Evolutionary conservation across 352 stramenopile genomes (phyloP), one percentile per base, ranked within the genome.

Genomic region (Globisporangium nodosum): DNA sequence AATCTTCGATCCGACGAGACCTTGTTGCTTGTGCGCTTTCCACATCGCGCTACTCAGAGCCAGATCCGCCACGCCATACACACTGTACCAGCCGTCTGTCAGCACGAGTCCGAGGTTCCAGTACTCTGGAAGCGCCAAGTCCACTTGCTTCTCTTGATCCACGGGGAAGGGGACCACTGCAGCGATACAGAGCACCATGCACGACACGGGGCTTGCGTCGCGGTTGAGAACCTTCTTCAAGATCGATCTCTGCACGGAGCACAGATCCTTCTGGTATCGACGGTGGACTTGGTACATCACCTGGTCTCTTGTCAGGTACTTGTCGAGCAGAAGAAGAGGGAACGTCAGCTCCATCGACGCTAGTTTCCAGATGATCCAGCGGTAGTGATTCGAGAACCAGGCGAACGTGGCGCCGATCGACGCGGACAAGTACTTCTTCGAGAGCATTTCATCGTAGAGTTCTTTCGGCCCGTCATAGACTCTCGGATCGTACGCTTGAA

Each of bases 331-430:
- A 18, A 87, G 70, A 13, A 63, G 61, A 47, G 74, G 67, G 30
- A 82, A 87, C 18, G 61, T 58, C 0, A 76, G 60, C 47, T 90
- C 81, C 69, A 73, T 86, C 8, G 66, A 61, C 43, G 81, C 74
- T 31, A 87, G 68, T 52, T 90, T 90, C 76, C 78, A 87, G 21
- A 90, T 70, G 43, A 88, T 64, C 81, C 81, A 90, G 1, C 81
- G 67, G 62, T 72, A 90, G n/a, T 90, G 81, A 61, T 88, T 90
- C 12, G 69, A 43, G 62, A 90, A 90, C 81, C 81, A 90, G 27
- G 52, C 54, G 30, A 68, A 66, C 13, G 78, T 81, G 24, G 76
- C 78, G 5, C 65, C 70, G 18, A 52, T 69, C 5, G 58, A 60
- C 30, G 60, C 52, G 1, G 66, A 46, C 52, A 88, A 63, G 30